Evolutionary conservation across 140 eudicot species (phyloP).

Genomic region (Flaveria floridana): DNA sequence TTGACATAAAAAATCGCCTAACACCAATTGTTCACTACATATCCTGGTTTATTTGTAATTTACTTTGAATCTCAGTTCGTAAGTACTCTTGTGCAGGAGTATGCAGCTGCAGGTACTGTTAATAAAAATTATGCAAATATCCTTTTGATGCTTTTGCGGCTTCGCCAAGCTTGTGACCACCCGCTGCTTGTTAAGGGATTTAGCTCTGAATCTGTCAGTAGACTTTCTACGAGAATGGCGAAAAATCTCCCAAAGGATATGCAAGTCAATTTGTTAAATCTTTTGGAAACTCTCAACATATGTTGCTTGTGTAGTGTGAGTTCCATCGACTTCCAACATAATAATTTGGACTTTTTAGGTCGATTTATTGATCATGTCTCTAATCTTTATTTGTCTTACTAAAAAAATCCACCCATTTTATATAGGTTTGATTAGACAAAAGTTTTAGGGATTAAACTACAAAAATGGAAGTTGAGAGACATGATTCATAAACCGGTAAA

Average conservation of each 20-base stretch:
- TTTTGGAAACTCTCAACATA: slow-evolving; percentile 54
- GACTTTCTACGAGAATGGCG: slow-evolving; percentile 51
- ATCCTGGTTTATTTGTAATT: neutral
- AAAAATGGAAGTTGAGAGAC: neutral
- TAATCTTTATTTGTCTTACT: neutral
- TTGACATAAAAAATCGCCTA: too few relatives aligned
- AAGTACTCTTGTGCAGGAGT: slow-evolving; percentile 50
- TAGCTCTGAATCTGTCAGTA: slow-evolving; percentile 56
- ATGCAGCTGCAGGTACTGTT: slow-evolving; percentile 90
- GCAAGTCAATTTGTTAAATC: slow-evolving; percentile 48
- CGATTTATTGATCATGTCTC: neutral
- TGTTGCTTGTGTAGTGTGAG: slow-evolving; percentile 69
- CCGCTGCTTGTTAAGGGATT: slow-evolving; percentile 77
- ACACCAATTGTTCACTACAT: neutral
- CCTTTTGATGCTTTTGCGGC: slow-evolving; percentile 88
- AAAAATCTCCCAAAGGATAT: slow-evolving; percentile 56
- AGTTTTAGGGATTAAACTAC: slow-evolving; percentile 1
- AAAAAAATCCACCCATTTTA: neutral
- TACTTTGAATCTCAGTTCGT: neutral
- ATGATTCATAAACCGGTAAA: neutral
- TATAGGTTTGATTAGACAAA: neutral
- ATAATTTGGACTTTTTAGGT: neutral
- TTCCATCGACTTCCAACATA: neutral
- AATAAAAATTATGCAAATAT: slow-evolving; percentile 82
- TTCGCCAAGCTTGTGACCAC: slow-evolving; percentile 97